phyloP scores from a whole-genome alignment of 2,329 filamentous ascomycete species.

The Pyrenochaeta sp. region DNA sequence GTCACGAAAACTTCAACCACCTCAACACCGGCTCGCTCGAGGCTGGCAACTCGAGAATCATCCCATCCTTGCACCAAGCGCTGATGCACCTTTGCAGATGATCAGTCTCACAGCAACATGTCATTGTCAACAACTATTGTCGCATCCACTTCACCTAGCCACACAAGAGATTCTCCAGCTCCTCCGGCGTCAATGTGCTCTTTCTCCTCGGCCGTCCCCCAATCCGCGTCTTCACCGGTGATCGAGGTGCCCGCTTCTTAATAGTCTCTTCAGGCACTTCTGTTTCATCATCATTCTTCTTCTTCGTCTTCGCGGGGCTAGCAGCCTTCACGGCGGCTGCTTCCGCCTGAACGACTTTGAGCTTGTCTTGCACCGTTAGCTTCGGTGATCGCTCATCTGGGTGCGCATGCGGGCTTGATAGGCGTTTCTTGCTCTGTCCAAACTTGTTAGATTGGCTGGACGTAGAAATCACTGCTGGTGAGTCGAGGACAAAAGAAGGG shows the following conservation, averaged over 20 bases:
- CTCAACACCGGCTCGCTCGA: constrained; percentile 9
- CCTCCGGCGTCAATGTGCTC: constrained; percentile 78
- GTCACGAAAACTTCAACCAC: constrained; percentile 13
- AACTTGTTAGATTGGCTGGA: constrained; percentile 34
- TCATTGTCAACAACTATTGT: constrained; percentile 5
- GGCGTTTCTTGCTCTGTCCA: constrained; percentile 47
- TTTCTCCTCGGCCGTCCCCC: constrained; percentile 69
- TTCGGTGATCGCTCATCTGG: constrained; percentile 50
- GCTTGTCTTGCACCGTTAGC: constrained; percentile 58
- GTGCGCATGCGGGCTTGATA: constrained; percentile 48
- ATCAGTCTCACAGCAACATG: background rate
- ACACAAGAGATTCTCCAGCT: constrained; percentile 64
- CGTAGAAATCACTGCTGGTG: constrained; percentile 12
- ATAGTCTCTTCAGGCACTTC: constrained; percentile 30
- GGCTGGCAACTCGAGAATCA: constrained; percentile 5
- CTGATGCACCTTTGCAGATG: constrained; percentile 4
- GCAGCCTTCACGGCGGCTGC: constrained; percentile 43
- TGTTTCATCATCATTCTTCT: constrained; percentile 23
- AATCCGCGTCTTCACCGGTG: constrained; percentile 57
- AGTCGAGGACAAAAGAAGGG: constrained; percentile 11
- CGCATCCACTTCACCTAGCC: constrained; percentile 22
- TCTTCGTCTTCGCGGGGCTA: constrained; percentile 15
- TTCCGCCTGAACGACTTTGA: constrained; percentile 53
- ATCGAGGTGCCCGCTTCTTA: constrained; percentile 35
- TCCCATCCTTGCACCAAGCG: constrained; percentile 2